Evolutionary conservation across 306 rosid species (phyloP).

Genomic region (Citrullus mucosospermus): DNA sequence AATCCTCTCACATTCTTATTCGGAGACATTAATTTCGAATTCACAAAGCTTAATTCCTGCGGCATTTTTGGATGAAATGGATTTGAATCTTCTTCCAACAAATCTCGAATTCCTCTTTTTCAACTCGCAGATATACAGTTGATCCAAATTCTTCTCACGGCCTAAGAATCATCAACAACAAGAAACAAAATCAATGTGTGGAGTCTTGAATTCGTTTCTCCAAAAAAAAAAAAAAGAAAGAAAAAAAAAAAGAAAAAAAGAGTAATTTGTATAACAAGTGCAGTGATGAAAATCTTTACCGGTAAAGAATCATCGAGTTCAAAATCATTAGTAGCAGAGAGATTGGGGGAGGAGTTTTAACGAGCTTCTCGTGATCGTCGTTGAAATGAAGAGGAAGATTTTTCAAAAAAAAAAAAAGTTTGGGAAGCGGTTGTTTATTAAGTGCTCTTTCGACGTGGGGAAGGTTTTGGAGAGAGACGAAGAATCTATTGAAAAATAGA

Average conservation of each 20-base stretch:
- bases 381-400: neutral
- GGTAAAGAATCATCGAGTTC: neutral
- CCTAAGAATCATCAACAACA: neutral
- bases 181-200: neutral
- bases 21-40: conserved; percentile 40
- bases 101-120: neutral
- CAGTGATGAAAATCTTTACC: neutral
- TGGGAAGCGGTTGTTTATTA: neutral
- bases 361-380: neutral
- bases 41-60: conserved; percentile 30
- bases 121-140: neutral
- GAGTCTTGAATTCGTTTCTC: neutral
- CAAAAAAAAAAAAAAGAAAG: neutral
- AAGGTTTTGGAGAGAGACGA: neutral
- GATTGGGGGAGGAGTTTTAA: neutral
- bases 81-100: neutral
- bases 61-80: conserved; percentile 34
- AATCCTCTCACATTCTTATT: conserved; percentile 57
- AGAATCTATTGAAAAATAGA: neutral
- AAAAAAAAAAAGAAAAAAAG: neutral
- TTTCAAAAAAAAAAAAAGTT: neutral
- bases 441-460: conserved; percentile 2
- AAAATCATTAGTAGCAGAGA: neutral
- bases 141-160: neutral
- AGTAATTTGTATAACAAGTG: no score